Evolutionary conservation across 1,284 basidiomycete genomes (phyloP).

Genomic region (Cryptococcus sp.): DNA sequence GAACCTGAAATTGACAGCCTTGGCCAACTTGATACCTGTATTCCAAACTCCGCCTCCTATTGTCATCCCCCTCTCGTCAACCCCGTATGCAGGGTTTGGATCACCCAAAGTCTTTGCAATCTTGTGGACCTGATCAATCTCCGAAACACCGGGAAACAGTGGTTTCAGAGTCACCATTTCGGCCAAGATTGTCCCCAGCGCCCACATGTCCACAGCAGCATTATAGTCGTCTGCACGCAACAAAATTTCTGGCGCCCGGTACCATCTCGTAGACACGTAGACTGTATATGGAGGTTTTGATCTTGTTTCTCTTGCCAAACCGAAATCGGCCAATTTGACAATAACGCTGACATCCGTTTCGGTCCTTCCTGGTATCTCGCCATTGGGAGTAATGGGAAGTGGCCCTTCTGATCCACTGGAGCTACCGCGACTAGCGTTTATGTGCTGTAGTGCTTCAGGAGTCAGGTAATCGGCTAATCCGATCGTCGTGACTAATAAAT

Average conservation of each 20-base stretch:
- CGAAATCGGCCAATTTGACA: constrained; percentile 98
- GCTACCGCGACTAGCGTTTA: constrained; percentile 25
- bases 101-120: constrained; percentile 93
- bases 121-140: constrained; percentile 85
- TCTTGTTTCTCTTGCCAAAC: constrained; percentile 84
- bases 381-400: constrained; percentile 12
- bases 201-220: constrained; percentile 99
- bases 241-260: constrained; percentile 95
- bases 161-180: constrained; percentile 94
- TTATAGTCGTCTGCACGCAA: constrained; percentile 88
- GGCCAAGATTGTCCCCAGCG: constrained; percentile 94
- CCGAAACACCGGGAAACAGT: constrained; percentile 93
- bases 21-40: constrained; percentile 79
- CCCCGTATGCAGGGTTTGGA: constrained; percentile 75
- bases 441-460: constrained; percentile 27
- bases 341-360: constrained; percentile 96
- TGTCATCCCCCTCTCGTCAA: constrained; percentile 63
- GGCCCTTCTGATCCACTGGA: not conserved
- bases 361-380: constrained; percentile 32
- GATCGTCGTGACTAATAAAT: constrained; percentile 99
- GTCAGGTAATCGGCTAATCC: constrained; percentile 92
- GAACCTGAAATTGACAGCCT: constrained; percentile 80
- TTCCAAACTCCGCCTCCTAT: constrained; percentile 87
- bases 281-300: constrained; percentile 94
- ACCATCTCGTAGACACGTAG: constrained; percentile 99